phyloP scores from a whole-genome alignment of 768 basidiomycete species.

The Mycena capillaripes region DNA sequence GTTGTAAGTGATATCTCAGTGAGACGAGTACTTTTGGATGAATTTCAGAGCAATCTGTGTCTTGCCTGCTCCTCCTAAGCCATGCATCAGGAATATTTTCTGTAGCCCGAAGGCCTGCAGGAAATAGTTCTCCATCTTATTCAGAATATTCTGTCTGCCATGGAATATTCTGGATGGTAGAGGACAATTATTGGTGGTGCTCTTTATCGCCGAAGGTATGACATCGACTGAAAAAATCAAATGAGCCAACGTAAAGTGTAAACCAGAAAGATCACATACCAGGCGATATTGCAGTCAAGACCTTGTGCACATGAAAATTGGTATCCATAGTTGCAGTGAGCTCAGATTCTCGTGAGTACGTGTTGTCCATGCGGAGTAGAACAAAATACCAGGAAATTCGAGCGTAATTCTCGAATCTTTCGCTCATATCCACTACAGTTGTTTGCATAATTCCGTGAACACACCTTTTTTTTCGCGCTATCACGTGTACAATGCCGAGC shows the following conservation, averaged over 20 bases:
- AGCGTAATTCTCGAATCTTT: not conserved
- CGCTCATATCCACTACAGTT: not conserved
- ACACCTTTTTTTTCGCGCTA: no score
- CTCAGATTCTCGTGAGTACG: no score
- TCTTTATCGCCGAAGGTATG: no score
- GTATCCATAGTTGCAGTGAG: no score
- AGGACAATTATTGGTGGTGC: not conserved
- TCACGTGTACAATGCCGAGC: no score
- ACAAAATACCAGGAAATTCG: not conserved
- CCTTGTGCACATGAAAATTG: no score
- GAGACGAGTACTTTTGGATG: not conserved
- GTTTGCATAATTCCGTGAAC: no score
- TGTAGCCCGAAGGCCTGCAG: not conserved
- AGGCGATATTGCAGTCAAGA: not conserved
- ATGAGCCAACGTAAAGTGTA: not conserved
- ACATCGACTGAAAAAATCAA: not conserved
- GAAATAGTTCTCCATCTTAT: constrained; percentile 4
- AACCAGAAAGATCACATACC: no score
- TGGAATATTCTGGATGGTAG: constrained; percentile 11
- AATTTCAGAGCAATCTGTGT: constrained; percentile 11
- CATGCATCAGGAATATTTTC: not conserved
- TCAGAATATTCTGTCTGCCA: constrained; percentile 4
- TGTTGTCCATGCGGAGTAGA: not conserved
- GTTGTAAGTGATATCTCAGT: no score
- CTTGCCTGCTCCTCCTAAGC: not conserved